Evolutionary conservation across 257 asterid species (phyloP), one percentile per base, ranked within the genome.

Genomic region (Coffea eugenioides): DNA sequence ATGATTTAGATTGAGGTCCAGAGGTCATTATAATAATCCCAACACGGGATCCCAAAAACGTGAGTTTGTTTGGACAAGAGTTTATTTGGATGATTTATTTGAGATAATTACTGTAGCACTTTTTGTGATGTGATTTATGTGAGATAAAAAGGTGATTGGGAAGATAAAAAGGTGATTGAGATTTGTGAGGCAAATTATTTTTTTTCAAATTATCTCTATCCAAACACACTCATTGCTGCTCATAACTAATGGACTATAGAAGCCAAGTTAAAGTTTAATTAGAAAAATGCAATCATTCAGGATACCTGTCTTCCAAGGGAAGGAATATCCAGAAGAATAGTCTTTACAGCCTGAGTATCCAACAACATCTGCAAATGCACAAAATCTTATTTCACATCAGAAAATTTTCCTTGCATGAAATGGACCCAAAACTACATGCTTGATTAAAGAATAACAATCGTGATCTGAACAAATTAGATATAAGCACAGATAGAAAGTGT

Each of bases 311-410:
- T 93, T 49, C 89, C 99, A 79, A 93, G 97, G 71, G 98, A 86
- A 80, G 99, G 99, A 88, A 95, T 89, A 72, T 95, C 99, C 80
- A 95, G 88, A 82, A 93, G 94, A 84, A 93, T 93, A 78, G 99
- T 93, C 85, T 95, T 95, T 69, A 95, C 97, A 34, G 98, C 99
- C 83, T 95, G 99, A 14, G 99, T 95, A 85, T 95, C 99, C 91
- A 95, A 85, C 82, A 93, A 82, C 99, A 95, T 95, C 98, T 95
- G 97, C 90, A 89, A 71, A 77, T 31, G 74, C 71, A 81, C 46
- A 76, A 52, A 59, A 69, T 41, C 79, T 43, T 36, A 21, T 45
- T 73, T 61, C 43, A 14, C 27, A 31, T 73, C 74, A 80, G 41
- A 54, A 62, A 25, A 31, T 39, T 48, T 23, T 49, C 76, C 66